phyloP scores from a whole-genome alignment of 75 land plant species.

The Sequoia sempervirens region DNA sequence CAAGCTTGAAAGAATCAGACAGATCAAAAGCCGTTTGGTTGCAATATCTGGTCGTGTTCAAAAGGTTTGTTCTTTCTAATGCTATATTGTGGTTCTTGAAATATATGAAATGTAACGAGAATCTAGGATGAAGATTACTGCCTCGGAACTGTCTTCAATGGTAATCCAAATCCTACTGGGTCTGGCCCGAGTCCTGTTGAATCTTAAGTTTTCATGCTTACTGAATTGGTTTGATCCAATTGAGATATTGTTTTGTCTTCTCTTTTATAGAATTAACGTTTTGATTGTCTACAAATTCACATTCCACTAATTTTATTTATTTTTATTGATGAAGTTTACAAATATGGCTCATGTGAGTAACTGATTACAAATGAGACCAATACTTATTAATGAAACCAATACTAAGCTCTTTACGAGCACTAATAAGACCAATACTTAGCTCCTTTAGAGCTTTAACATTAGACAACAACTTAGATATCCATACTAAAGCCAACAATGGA shows the following conservation, averaged over 20 bases:
- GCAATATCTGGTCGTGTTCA: slow-evolving; percentile 84
- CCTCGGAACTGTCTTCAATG: not conserved
- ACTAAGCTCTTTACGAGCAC: too few species aligned
- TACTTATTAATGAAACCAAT: too few species aligned
- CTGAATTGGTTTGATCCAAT: not conserved
- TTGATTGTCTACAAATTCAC: not conserved
- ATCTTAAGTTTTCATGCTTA: not conserved
- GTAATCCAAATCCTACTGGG: not conserved
- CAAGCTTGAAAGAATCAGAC: slow-evolving; percentile 81
- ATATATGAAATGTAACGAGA: not conserved
- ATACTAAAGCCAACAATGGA: too few species aligned
- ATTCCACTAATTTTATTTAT: not conserved
- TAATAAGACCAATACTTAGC: too few species aligned
- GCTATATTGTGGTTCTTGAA: not conserved
- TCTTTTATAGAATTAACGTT: too few species aligned
- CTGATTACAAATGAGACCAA: too few species aligned
- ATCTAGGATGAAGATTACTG: not conserved
- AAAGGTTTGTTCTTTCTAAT: slow-evolving; percentile 40
- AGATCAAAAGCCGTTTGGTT: slow-evolving; percentile 84
- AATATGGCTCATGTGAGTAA: too few species aligned
- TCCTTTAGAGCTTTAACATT: too few species aligned
- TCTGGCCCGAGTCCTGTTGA: not conserved
- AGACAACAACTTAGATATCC: too few species aligned
- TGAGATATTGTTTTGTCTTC: too few species aligned
- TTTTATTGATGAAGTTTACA: too few species aligned